Base-by-base conservation (phyloP, 139 green algal species). In the Zygnema circumcarinatum region DNA sequence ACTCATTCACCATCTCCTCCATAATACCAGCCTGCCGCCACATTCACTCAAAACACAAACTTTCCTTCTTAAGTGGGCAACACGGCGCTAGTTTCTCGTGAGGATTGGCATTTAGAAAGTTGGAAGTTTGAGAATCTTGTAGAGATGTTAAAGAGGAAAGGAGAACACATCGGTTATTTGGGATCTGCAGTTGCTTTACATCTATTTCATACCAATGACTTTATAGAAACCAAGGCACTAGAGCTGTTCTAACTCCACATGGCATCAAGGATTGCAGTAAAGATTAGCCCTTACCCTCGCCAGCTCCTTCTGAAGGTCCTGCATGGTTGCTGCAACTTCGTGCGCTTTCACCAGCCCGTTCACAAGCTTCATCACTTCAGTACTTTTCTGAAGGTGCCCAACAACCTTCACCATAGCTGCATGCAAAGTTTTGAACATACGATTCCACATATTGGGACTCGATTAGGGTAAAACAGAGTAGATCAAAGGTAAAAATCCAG, bases 231-330 rank as follows among this genome's bases (percentile, higher is more conserved):
- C n/a, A n/a, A n/a, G n/a, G n/a, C n/a, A n/a, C n/a, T n/a, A n/a
- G n/a, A n/a, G n/a, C n/a, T n/a, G n/a, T n/a, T n/a, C n/a, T n/a
- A n/a, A n/a, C n/a, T n/a, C n/a, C n/a, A n/a, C n/a, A n/a, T n/a
- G n/a, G n/a, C n/a, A n/a, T n/a, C n/a, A n/a, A n/a, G n/a, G n/a
- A n/a, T n/a, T n/a, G 69, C 11, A 16, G 69, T 35, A 78, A 78
- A 20, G 38, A 35, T 35, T 78, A 11, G 33, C 53, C 52, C 35
- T 47, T 87, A 92, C 80, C 74, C 92, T 94, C 29, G 85, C 88
- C 83, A 94, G 89, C 69, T 94, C 92, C 74, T 92, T 92, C 31
- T 83, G 84, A 42, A 94, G 78, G 52, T 94, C 88, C 74, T 88
- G 73, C 84, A 94, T 93, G 25, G 56, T 87, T 31, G 83, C 69